Base-by-base conservation (phyloP, 805 yeast genomes). In the Candida golubevii region DNA sequence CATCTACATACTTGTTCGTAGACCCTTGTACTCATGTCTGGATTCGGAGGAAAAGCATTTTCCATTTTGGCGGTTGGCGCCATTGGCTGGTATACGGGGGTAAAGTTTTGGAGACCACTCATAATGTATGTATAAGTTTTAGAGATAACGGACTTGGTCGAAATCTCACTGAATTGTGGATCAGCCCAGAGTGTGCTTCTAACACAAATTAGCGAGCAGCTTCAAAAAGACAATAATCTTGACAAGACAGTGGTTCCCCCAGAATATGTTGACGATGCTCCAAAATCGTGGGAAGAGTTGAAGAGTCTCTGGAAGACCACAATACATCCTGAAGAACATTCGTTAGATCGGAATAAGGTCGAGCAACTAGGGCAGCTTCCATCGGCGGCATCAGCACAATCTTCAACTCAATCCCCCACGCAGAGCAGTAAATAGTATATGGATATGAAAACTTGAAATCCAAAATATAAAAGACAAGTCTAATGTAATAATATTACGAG, bases 51-150 rank as follows among this genome's bases (percentile, higher is more conserved):
- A 9, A 60, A 55, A 42, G 61, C 60, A 7, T 47, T 60, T 23
- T 51, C 63, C 6, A 38, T 58, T 7, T 49, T 60, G 32, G 53
- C 55, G 14, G 58, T 55, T 5, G 55, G 58, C n/a, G 63, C 55
- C 26, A 41, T 67, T 30, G 63, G 72, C 44, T 69, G 72, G 71
- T 70, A 70, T 45, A 60, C 71, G 14, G 87, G 86, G 3, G 63
- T 79, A 44, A 78, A 75, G 57, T 85, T 85, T 63, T 85, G 87
- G 69, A 82, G 82, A 53, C 95, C 95, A 2, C 60, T 85, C 13
- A 75, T 85, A 3, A 74, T 85, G 82, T 77, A 69, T 56, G 83
- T 75, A 39, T 23, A 14, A 10, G 26, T 33, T 9, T 14, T 18
- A n/a, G 10, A 18, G 23, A 26, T 18, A 5, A 9, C 14, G 7